phyloP scores from a whole-genome alignment of 2,329 filamentous ascomycete species.

The Fusarium sp. region DNA sequence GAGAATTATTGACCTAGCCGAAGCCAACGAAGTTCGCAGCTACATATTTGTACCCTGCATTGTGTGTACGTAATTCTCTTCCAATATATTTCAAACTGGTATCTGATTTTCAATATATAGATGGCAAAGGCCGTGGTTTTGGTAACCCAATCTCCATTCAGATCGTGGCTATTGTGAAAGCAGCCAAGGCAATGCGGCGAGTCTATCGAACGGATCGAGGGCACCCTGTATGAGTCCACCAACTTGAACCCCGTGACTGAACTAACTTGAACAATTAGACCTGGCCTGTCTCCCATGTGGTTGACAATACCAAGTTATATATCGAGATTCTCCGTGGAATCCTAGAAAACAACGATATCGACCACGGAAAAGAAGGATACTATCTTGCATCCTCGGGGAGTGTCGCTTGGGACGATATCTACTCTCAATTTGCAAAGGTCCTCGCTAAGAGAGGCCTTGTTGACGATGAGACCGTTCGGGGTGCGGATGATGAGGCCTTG shows the following conservation, averaged over 20 bases:
- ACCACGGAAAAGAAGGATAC: background rate
- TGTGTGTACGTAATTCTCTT: background rate
- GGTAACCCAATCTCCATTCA: background rate
- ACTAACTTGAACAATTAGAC: background rate
- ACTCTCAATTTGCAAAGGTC: background rate
- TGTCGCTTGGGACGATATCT: background rate
- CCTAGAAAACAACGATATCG: background rate
- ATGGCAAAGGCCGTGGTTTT: background rate
- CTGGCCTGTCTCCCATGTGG: background rate
- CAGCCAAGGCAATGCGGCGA: background rate
- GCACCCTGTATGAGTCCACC: background rate
- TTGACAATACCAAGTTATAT: background rate
- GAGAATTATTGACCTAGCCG: background rate
- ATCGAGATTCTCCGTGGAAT: background rate
- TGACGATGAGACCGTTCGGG: background rate
- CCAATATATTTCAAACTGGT: fast-evolving
- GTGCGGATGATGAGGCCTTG: background rate
- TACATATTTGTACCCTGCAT: background rate
- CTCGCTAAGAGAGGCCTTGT: background rate
- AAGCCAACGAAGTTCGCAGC: background rate
- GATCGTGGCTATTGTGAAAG: background rate
- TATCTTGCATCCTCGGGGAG: background rate
- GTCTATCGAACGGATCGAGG: background rate
- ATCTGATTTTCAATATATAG: background rate
- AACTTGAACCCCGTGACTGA: too few relatives aligned